These are phyloP conservation scores for Beauveria asiatica DNA, from an alignment of 2,329 filamentous ascomycete genomes.

Conservation along the genomic window DNA sequence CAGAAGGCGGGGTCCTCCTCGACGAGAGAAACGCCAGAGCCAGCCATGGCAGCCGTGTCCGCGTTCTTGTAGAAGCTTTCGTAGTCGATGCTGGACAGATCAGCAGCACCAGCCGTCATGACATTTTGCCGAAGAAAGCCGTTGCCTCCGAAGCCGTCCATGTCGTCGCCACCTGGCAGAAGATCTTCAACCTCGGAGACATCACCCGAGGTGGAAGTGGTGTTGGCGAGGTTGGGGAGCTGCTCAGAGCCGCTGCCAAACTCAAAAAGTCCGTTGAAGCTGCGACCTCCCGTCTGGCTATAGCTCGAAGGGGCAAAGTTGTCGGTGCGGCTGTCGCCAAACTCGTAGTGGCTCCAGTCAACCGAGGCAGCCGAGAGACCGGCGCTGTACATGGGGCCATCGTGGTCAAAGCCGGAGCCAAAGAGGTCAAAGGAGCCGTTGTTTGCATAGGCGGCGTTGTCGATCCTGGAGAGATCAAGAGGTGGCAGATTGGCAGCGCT, in stretches of 20 bases:
- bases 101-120: constrained; percentile 28
- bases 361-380: constrained; percentile 48
- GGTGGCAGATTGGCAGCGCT: constrained; percentile 46
- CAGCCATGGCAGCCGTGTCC: constrained; percentile 31
- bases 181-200: constrained; percentile 60
- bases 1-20: constrained; percentile 45
- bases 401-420: constrained; percentile 38
- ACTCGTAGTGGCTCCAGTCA: constrained; percentile 38
- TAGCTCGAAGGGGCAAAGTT: constrained; percentile 46
- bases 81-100: constrained; percentile 44
- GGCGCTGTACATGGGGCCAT: constrained; percentile 53
- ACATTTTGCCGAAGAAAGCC: constrained; percentile 40
- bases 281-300: constrained; percentile 42
- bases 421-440: constrained; percentile 45
- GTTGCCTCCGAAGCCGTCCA: constrained; percentile 37
- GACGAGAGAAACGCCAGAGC: constrained; percentile 37
- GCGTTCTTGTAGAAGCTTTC: constrained; percentile 47
- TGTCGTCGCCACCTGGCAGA: constrained; percentile 37
- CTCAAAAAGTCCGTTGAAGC: constrained; percentile 44
- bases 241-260: constrained; percentile 45
- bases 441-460: constrained; percentile 40
- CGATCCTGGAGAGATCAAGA: constrained; percentile 49
- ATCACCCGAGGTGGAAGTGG: constrained; percentile 56
- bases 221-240: constrained; percentile 44
- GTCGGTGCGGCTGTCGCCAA: constrained; percentile 35